Conservation (phyloP, 2,329 filamentous ascomycete genomes). For the Claviceps digitariae region DNA sequence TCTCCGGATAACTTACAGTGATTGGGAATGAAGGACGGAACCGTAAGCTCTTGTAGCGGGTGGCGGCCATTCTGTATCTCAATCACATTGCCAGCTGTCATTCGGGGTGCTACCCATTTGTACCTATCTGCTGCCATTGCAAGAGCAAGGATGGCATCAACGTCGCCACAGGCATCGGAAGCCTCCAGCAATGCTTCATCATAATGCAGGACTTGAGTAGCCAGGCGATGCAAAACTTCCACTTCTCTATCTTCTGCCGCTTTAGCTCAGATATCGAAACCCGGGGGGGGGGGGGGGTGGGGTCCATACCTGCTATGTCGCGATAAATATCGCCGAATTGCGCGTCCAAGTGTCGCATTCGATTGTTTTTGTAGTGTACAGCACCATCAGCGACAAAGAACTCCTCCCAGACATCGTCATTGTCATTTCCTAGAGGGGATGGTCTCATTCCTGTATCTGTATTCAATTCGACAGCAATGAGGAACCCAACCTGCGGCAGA, state of each 20-base stretch:
- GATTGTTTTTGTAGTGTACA: slow-evolving; percentile 74
- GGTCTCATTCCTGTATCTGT: slow-evolving; percentile 39
- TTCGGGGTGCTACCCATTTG: slow-evolving; percentile 52
- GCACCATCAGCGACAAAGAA: slow-evolving; percentile 59
- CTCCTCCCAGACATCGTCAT: slow-evolving; percentile 56
- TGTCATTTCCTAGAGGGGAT: slow-evolving; percentile 46
- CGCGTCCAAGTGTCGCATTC: slow-evolving; percentile 69
- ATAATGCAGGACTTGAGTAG: slow-evolving; percentile 54
- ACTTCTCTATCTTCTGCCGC: slow-evolving; percentile 60
- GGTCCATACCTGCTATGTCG: slow-evolving; percentile 57
- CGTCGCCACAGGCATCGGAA: slow-evolving; percentile 74
- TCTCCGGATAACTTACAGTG: slow-evolving; percentile 58
- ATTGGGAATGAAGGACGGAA: slow-evolving; percentile 73
- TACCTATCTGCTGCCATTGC: slow-evolving; percentile 65
- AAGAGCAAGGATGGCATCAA: slow-evolving; percentile 75
- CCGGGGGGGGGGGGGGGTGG: no score
- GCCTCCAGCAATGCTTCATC: slow-evolving; percentile 51
- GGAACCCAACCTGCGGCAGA: slow-evolving; percentile 82
- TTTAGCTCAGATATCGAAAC: slow-evolving; percentile 10
- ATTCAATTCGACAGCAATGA: slow-evolving; percentile 54
- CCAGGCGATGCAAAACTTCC: slow-evolving; percentile 69
- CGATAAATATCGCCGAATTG: slow-evolving; percentile 77
- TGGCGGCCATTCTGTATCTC: slow-evolving; percentile 70
- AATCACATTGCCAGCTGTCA: slow-evolving; percentile 59
- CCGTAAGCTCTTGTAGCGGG: slow-evolving; percentile 71